A percentile compares a stretch with the other conserved stretches of the same genome.
Evolutionary conservation across 768 basidiomycete species (phyloP).

Genomic region (Rickenella mellea): DNA sequence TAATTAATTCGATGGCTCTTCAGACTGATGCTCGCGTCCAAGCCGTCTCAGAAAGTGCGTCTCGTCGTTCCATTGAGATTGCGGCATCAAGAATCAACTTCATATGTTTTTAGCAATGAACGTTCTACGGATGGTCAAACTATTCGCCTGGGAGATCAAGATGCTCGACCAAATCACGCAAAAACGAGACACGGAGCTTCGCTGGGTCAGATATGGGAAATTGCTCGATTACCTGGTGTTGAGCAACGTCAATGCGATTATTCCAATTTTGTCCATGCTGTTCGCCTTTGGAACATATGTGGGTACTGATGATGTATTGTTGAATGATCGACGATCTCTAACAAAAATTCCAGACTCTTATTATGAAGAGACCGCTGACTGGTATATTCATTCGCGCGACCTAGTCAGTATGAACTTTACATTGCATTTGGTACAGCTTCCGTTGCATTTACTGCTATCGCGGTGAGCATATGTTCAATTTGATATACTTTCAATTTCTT

Average conservation of each 20-base stretch:
- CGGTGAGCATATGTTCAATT: no score
- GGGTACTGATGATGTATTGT: no score
- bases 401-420: no score
- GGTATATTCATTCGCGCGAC: no score
- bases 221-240: constrained; percentile 41
- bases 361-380: constrained; percentile 27
- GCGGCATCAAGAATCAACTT: constrained; percentile 22
- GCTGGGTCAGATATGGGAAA: constrained; percentile 41
- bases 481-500: no score
- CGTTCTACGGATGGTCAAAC: constrained; percentile 58
- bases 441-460: no score
- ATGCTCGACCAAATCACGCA: constrained; percentile 37
- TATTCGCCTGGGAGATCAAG: constrained; percentile 56
- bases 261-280: constrained; percentile 59
- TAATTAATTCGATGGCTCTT: not conserved
- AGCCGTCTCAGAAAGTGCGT: constrained; percentile 48
- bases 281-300: constrained; percentile 54
- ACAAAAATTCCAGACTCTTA: constrained; percentile 27
- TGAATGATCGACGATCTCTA: no score
- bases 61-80: constrained; percentile 16
- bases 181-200: constrained; percentile 54
- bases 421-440: no score
- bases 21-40: constrained; percentile 54
- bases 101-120: constrained; percentile 31
- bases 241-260: constrained; percentile 33